These are phyloP conservation scores for Helotiales sp. DNA, from an alignment of 2,329 filamentous ascomycete species.

Conservation along the genomic window DNA sequence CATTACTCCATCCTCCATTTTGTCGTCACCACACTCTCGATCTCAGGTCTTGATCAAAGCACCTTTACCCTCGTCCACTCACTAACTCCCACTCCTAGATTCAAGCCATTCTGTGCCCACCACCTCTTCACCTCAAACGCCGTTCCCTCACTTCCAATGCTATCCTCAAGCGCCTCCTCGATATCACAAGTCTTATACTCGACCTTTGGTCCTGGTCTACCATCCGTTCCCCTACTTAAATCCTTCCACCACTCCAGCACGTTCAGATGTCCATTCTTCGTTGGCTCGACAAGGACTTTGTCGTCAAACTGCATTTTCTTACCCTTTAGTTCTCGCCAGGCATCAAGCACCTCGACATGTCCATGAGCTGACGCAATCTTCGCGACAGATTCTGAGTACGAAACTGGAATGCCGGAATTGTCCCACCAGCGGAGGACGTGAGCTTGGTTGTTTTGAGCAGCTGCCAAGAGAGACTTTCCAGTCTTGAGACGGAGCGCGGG, in stretches of 20 bases:
- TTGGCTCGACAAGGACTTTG: conserved; percentile 82
- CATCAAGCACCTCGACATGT: conserved; percentile 78
- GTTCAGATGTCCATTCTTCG: conserved; percentile 79
- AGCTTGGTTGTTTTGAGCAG: conserved; percentile 78
- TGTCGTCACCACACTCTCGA: too few relatives aligned
- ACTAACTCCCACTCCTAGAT: conserved; percentile 66
- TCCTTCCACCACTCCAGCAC: conserved; percentile 92
- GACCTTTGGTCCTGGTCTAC: conserved; percentile 63
- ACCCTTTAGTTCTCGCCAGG: conserved; percentile 76
- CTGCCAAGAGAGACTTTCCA: conserved; percentile 80
- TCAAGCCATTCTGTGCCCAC: conserved; percentile 79
- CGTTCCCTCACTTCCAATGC: conserved; percentile 58
- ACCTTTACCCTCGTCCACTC: conserved; percentile 71
- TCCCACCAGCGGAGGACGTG: conserved; percentile 88
- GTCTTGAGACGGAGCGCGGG: conserved; percentile 65
- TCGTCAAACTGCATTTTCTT: conserved; percentile 78
- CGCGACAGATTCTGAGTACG: conserved; percentile 78
- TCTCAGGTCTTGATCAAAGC: conserved; percentile 15
- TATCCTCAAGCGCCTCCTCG: conserved; percentile 90
- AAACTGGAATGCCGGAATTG: conserved; percentile 73
- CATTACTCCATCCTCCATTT: not conserved
- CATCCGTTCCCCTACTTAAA: conserved; percentile 53
- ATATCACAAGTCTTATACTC: conserved; percentile 96
- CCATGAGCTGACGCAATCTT: conserved; percentile 84
- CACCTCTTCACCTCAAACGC: conserved; percentile 75